These are phyloP conservation scores for Phaeodactylum tricornutum DNA, from an alignment of 108 stramenopile species.

Conservation along the genomic window DNA sequence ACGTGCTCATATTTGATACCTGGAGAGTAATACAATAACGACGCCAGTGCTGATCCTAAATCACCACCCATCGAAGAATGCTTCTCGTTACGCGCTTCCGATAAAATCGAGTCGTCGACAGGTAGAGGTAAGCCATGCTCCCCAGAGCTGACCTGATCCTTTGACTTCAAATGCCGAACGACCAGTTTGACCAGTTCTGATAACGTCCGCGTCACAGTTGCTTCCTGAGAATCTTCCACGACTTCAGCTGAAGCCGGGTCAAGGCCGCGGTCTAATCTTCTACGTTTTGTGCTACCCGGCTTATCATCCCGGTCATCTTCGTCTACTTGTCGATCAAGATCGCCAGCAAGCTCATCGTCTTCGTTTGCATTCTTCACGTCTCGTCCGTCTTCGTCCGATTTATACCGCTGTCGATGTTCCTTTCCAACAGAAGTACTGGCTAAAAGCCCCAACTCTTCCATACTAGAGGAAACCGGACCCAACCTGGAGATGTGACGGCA, in stretches of 20 bases:
- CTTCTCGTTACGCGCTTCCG: slow-evolving; percentile 5
- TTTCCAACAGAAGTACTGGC: too few relatives aligned
- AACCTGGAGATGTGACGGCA: slow-evolving; percentile 38
- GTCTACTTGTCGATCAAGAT: background rate
- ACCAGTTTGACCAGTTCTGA: slow-evolving; percentile 31
- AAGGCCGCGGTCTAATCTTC: too few relatives aligned
- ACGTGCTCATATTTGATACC: slow-evolving; percentile 52
- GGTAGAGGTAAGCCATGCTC: slow-evolving; percentile 4
- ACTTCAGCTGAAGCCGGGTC: too few relatives aligned
- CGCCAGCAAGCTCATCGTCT: slow-evolving; percentile 11
- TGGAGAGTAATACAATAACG: slow-evolving; percentile 57
- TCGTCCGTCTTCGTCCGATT: too few relatives aligned
- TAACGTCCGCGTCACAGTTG: slow-evolving; percentile 27
- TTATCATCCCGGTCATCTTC: background rate
- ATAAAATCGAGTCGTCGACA: slow-evolving; percentile 27
- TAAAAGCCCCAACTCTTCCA: too few relatives aligned
- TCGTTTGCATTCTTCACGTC: too few relatives aligned
- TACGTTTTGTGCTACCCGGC: background rate
- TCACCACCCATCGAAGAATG: slow-evolving; percentile 21
- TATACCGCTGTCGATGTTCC: too few relatives aligned
- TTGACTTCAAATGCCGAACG: slow-evolving; percentile 16
- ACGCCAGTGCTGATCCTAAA: slow-evolving; percentile 33
- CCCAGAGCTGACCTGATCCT: background rate
- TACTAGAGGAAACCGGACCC: background rate
- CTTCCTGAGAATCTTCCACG: slow-evolving; percentile 48